Conservation (phyloP, 2,329 filamentous ascomycete species). For the Didymella exigua region DNA sequence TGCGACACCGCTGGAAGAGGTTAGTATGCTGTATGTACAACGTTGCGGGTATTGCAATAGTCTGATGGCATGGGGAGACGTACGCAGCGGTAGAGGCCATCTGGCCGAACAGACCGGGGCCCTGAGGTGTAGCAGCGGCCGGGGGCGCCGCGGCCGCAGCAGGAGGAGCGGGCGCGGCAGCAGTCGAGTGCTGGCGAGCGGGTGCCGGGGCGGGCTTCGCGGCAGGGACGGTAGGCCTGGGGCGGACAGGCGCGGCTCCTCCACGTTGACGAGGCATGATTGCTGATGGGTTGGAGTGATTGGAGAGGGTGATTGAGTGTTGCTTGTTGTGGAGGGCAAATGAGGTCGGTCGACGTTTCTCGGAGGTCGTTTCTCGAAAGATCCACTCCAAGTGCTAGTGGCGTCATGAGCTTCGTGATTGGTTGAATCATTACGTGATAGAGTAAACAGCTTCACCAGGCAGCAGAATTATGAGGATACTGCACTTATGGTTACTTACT, state of each 20-base stretch:
- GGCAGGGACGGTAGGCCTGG: conserved; percentile 50
- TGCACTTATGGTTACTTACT: neutral
- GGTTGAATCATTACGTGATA: neutral
- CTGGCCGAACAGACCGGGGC: conserved; percentile 89
- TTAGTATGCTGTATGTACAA: conserved; percentile 1
- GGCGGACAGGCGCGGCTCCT: conserved; percentile 51
- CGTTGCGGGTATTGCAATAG: neutral
- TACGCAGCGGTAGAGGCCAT: conserved; percentile 99
- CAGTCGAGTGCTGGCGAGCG: conserved; percentile 70
- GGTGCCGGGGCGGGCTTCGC: conserved; percentile 51
- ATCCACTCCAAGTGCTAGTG: conserved; percentile 20
- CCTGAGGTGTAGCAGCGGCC: conserved; percentile 58
- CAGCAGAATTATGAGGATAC: neutral
- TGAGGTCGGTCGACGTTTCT: conserved; percentile 28
- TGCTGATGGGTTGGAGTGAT: conserved; percentile 11
- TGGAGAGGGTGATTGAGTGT: neutral
- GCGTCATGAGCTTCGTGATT: conserved; percentile 6
- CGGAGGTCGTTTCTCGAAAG: conserved; percentile 22
- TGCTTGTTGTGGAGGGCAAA: conserved; percentile 8
- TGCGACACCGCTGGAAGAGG: conserved; percentile 79
- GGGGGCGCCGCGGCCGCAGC: conserved; percentile 58
- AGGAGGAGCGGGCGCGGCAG: conserved; percentile 56
- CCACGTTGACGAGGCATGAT: conserved; percentile 58
- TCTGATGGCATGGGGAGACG: conserved; percentile 50
- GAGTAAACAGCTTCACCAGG: conserved; percentile 1